Evolutionary conservation across 2,329 filamentous ascomycete species (phyloP), one percentile per base, ranked within the genome.

Genomic region (Penicillium paneum): DNA sequence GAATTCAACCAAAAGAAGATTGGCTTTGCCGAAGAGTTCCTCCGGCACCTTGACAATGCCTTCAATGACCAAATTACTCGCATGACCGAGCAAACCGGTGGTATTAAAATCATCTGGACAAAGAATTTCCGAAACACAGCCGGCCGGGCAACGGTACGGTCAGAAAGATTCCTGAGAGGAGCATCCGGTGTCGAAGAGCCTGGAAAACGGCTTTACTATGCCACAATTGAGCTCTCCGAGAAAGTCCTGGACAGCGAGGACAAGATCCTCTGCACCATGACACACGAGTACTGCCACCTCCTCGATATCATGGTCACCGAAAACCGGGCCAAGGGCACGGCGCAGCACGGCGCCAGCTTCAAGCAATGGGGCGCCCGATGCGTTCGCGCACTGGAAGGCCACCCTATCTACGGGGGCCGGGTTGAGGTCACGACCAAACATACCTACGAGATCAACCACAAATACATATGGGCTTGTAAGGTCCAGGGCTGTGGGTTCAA

Each of bases 251-350:
- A 91, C 68, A 82, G 87, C 65, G 84, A 89, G 62, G 74, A 88
- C 54, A 84, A 90, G 3, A 81, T 97, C 1, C 81, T 94, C 59
- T 97, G 97, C 71, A 91, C 94, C 0, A 76, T 97, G n/a, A 91
- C 93, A 0, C 94, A 99, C 71, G 94, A 99, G 66, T 97, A 94
- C 76, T 97, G 94, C 71, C 94, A 99, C 68, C 77, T 97, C 1
- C 87, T 90, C 40, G 96, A 91, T 65, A 97, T 93, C 72, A 95
- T 97, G 85, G 78, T 97, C 59, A 87, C 82, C 45, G 86, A 85
- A 52, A 87, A 89, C 57, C 19, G 32, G n/a, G 40, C 32, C 21
- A 53, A 53, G n/a, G 50, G 50, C 8, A 39, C 43, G 8, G 36
- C 43, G 4, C 90, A 91, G 0, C 92, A 97, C 69, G 92, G 92